Percentiles rank a stretch among this genome's conserved stretches.
Evolutionary conservation across 1,284 basidiomycete species (phyloP).

Genomic region (Tylopilus sp.): DNA sequence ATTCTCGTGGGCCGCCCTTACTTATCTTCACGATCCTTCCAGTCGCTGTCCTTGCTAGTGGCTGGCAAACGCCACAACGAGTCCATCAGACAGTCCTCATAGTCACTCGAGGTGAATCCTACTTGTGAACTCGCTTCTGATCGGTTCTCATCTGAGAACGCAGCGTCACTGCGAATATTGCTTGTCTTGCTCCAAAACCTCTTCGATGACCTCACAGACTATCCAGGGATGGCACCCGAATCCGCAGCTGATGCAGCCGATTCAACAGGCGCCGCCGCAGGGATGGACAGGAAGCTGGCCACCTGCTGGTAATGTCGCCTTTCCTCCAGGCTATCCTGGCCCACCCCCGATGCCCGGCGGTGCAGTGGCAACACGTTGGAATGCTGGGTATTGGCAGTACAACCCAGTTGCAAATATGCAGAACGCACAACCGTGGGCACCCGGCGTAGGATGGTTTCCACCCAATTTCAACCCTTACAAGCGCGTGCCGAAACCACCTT

Average conservation of each 20-base stretch:
- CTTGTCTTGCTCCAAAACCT: background rate
- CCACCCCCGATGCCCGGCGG: constrained; percentile 30
- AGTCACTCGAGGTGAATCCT: constrained; percentile 12
- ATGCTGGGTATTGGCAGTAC: constrained; percentile 34
- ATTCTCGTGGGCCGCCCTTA: background rate
- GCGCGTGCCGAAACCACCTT: constrained; percentile 53
- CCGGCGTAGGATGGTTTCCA: constrained; percentile 31
- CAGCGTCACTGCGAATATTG: background rate
- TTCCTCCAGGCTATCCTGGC: constrained; percentile 36
- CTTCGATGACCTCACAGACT: constrained; percentile 27
- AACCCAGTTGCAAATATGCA: constrained; percentile 30
- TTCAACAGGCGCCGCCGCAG: constrained; percentile 22
- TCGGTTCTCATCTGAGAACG: constrained; percentile 7
- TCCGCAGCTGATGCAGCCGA: constrained; percentile 34
- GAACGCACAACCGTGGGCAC: constrained; percentile 32
- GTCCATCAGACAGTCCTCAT: background rate
- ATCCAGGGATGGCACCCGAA: constrained; percentile 36
- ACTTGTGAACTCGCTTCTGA: background rate
- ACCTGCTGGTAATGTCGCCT: constrained; percentile 27
- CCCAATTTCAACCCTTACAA: constrained; percentile 59
- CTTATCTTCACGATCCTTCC: constrained; percentile 11
- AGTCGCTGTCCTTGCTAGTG: background rate
- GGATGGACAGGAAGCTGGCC: constrained; percentile 39
- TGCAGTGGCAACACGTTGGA: constrained; percentile 21
- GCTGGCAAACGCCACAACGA: constrained; percentile 6